These are phyloP conservation scores for Eucalyptus cladocalyx DNA, from an alignment of 345 rosid genomes.

Conservation along the genomic window DNA sequence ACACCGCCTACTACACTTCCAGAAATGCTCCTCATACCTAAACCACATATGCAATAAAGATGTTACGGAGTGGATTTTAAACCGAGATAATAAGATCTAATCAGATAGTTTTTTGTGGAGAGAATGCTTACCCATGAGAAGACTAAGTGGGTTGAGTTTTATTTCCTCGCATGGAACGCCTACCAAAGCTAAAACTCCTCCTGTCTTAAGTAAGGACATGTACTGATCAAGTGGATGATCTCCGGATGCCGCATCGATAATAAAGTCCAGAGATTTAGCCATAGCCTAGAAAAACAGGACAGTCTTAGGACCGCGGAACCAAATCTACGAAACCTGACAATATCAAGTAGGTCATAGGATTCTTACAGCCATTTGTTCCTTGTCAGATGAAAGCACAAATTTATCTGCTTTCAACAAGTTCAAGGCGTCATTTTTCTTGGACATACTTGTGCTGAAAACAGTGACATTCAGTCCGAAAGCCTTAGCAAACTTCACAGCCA, in stretches of 20 bases:
- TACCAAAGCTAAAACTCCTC: slow-evolving; percentile 13
- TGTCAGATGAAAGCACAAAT: slow-evolving; percentile 19
- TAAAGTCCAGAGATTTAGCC: slow-evolving; percentile 56
- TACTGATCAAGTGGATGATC: slow-evolving; percentile 65
- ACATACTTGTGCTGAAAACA: slow-evolving; percentile 19
- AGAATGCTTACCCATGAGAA: slow-evolving; percentile 3
- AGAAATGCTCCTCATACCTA: slow-evolving; percentile 7
- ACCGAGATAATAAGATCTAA: background rate
- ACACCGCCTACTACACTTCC: slow-evolving; percentile 20
- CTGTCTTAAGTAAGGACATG: slow-evolving; percentile 41
- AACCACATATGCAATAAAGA: background rate
- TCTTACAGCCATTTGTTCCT: slow-evolving; percentile 56
- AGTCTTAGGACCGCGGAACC: background rate
- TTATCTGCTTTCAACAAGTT: slow-evolving; percentile 12
- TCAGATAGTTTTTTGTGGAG: background rate
- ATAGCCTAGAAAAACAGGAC: slow-evolving; percentile 17
- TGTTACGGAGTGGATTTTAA: background rate
- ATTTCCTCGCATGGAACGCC: slow-evolving; percentile 16
- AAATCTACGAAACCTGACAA: background rate
- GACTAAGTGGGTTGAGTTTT: slow-evolving; percentile 12
- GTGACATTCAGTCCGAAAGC: slow-evolving; percentile 30
- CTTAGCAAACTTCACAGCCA: slow-evolving; percentile 36
- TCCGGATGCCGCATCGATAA: slow-evolving; percentile 78
- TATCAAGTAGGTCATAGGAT: background rate
- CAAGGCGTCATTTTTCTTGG: slow-evolving; percentile 31